Conservation (phyloP, 805 yeast species). For the Nematodospora valgi region DNA sequence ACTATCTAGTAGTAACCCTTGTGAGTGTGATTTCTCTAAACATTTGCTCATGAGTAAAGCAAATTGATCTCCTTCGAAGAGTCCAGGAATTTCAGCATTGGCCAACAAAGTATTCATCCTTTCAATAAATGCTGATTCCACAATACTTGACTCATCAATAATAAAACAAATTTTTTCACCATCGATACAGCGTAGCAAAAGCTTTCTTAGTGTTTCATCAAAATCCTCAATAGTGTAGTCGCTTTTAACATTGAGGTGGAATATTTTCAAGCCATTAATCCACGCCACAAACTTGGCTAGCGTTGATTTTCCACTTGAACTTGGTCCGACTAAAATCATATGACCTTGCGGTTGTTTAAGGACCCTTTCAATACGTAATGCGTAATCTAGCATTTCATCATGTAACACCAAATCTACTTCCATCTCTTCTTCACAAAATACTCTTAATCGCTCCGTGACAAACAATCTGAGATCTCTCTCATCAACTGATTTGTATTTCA, state of each 20-base stretch:
- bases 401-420: conserved; percentile 59
- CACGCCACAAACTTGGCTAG: conserved; percentile 81
- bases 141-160: conserved; percentile 75
- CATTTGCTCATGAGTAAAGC: conserved; percentile 51
- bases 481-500: conserved; percentile 55
- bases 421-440: conserved; percentile 76
- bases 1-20: conserved; percentile 62
- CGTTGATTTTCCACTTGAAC: conserved; percentile 79
- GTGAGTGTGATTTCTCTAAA: conserved; percentile 50
- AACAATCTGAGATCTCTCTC: conserved; percentile 48
- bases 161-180: conserved; percentile 69
- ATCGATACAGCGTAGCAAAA: conserved; percentile 43
- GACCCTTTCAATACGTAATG: conserved; percentile 77
- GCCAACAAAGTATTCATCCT: conserved; percentile 92
- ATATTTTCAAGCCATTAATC: conserved; percentile 73
- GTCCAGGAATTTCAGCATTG: conserved; percentile 87
- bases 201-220: conserved; percentile 55
- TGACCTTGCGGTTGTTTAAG: conserved; percentile 87
- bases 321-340: conserved; percentile 76
- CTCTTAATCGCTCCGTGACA: conserved; percentile 58
- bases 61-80: conserved; percentile 74
- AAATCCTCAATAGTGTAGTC: conserved; percentile 60
- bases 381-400: conserved; percentile 70
- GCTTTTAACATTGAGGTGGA: conserved; percentile 55
- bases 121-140: conserved; percentile 78